Conservation (phyloP, 495 filamentous ascomycete species). For the Podospora pseudocomata region DNA sequence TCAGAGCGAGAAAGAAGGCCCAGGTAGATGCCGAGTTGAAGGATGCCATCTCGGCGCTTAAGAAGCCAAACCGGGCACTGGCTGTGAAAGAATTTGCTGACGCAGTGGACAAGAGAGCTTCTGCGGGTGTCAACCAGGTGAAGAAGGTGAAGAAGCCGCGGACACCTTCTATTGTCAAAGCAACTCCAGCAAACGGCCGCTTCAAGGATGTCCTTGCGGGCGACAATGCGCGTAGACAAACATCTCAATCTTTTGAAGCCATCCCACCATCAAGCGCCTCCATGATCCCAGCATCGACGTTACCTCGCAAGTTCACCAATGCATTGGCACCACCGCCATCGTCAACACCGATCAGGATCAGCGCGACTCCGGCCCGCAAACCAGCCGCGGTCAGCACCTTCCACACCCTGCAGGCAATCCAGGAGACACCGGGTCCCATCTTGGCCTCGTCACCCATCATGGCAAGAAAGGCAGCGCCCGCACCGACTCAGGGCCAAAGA, state of each 20-base stretch:
- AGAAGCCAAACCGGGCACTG: conserved; percentile 80
- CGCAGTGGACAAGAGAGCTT: conserved; percentile 59
- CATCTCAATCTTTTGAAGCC: conserved; percentile 15
- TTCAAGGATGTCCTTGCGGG: conserved; percentile 43
- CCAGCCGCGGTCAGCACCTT: conserved; percentile 12
- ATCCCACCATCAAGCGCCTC: conserved; percentile 30
- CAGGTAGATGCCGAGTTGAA: conserved; percentile 75
- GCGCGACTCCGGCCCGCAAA: conserved; percentile 29
- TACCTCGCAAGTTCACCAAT: conserved; percentile 35
- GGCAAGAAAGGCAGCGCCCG: conserved; percentile 51
- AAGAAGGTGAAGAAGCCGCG: conserved; percentile 62
- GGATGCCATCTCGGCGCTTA: conserved; percentile 75
- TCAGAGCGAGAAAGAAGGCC: conserved; percentile 70
- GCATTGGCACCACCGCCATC: conserved; percentile 15
- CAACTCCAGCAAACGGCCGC: conserved; percentile 64
- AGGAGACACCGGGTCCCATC: conserved; percentile 23
- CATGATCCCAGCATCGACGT: conserved; percentile 36
- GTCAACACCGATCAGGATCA: conserved; percentile 9
- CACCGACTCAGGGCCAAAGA: conserved; percentile 31
- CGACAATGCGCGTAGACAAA: conserved; percentile 14
- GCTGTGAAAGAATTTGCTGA: conserved; percentile 70
- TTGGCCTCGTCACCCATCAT: conserved; percentile 43
- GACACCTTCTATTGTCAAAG: conserved; percentile 67
- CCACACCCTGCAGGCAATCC: conserved; percentile 4
- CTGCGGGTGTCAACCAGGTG: conserved; percentile 34